Evolutionary conservation across 2,329 filamentous ascomycete species (phyloP), one percentile per base, ranked within the genome.

Genomic region (Microascus cirrosus): DNA sequence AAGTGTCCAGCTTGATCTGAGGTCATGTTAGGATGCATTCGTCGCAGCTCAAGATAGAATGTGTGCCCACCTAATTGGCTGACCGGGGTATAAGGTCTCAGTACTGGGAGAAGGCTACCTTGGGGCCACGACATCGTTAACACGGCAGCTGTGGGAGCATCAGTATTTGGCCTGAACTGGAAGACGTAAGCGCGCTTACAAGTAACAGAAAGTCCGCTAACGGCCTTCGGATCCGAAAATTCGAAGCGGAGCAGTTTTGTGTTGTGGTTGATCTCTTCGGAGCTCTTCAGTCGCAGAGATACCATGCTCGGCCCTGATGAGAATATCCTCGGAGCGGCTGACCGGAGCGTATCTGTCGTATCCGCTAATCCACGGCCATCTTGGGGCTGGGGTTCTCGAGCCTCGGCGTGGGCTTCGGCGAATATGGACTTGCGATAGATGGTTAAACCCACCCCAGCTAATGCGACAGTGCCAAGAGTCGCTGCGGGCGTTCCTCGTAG

Each of bases 1-100:
- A 90, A 63, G 59, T 73, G 74, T 6, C 85, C 85, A 2, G 75
- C 74, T 42, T 83, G 74, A 42, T 82, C 80, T 79, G 66, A 4
- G 45, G 20, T 22, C 2, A 8, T 5, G 45, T 50, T 50, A 24
- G 20, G 7, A 22, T 22, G 2, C 3, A 50, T 2, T 50, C 24
- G 5, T 22, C n/a, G 2, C 11, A 22, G 22, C 11, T 22, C 10
- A 12, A 24, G 24, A 5, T 8, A 6, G 7, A 12, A 24, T 50
- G n/a, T 13, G 8, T 13, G 6, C 45, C 3, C 22, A 50, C 45
- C 45, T 50, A 50, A 22, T 4, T 20, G 20, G 22, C 45, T 50
- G n/a, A 50, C 45, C 20, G 45, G 45, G 20, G 45, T 50, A 22
- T 50, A 50, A 4, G 45, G 45, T 12, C 45, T 50, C 20, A 50